These are phyloP conservation scores for Trametes punicea DNA, from an alignment of 768 basidiomycete genomes.

Conservation along the genomic window DNA sequence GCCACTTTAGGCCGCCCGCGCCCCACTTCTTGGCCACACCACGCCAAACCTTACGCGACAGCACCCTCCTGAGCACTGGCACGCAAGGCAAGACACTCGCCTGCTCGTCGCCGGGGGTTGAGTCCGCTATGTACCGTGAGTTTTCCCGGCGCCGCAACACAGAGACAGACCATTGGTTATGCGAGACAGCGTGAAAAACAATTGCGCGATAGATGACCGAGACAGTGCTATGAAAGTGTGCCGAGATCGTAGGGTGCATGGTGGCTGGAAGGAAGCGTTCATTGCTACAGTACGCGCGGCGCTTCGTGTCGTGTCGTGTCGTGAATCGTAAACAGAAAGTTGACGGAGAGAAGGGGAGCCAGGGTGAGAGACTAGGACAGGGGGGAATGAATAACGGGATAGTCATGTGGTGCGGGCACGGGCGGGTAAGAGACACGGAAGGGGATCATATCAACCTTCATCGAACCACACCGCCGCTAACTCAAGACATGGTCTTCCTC, in stretches of 20 bases:
- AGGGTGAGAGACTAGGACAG: background rate
- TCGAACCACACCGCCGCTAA: background rate
- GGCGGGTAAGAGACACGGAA: background rate
- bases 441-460: background rate
- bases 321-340: slow-evolving; percentile 13
- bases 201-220: slow-evolving; percentile 17
- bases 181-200: slow-evolving; percentile 11
- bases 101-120: no score
- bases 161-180: slow-evolving; percentile 9
- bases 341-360: background rate
- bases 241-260: slow-evolving; percentile 7
- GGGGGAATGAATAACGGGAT: slow-evolving; percentile 4
- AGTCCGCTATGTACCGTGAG: background rate
- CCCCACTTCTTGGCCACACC: slow-evolving; percentile 6
- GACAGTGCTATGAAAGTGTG: slow-evolving; percentile 7
- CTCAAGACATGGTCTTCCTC: slow-evolving; percentile 46
- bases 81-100: background rate
- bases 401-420: slow-evolving; percentile 16
- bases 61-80: background rate
- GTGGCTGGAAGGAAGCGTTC: slow-evolving; percentile 5
- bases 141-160: background rate
- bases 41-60: slow-evolving; percentile 7
- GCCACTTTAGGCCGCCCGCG: slow-evolving; percentile 6
- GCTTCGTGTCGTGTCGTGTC: slow-evolving; percentile 19
- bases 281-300: slow-evolving; percentile 26